Evolutionary conservation across 2,329 filamentous ascomycete species (phyloP), one percentile per base, ranked within the genome.

Genomic region (Helminthosporium solani): DNA sequence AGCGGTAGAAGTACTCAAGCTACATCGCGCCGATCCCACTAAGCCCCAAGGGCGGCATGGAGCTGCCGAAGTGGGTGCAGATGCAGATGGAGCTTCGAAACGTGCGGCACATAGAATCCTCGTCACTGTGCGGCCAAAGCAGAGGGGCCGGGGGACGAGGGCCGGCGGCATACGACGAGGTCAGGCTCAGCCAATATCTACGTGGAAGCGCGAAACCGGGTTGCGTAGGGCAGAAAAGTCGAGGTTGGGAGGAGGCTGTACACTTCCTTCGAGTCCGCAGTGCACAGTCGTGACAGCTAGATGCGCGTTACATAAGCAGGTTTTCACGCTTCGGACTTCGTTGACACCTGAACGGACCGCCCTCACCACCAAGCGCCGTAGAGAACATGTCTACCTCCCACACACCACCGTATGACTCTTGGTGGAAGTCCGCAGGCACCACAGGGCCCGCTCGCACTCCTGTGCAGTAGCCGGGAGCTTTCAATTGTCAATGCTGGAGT

Each of bases 71-170:
- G 54, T 58, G 31, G 56, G 49, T 27, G 54, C 47, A n/a, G 57
- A 53, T 45, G 46, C 49, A 52, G 63, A 47, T 30, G 53, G 44
- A 28, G 54, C 51, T 31, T 63, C 56, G 40, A 54, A 50, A 19
- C 75, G 62, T 23, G 69, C 70, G 23, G 74, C 74, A 57, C 75
- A 76, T 40, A 77, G 66, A 51, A 76, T 76, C 21, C 73, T 72
- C 27, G 73, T 70, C 47, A 74, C 58, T 23, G 70, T 73, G 40
- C 64, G 63, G 42, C 59, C 59, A 35, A 67, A 49, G 50, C 53
- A 58, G 48, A 49, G 33, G 40, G 50, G 45, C 54, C 58, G 62
- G 55, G 52, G 44, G 52, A 31, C 31, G 36, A 40, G 42, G 12
- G 27, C 37, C 34, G 50, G 51, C 47, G 62, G 54, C 68, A 67